Evolutionary conservation across 1,284 basidiomycete genomes (phyloP), one percentile per base, ranked within the genome.

Genomic region (Anthracocystis setariae): DNA sequence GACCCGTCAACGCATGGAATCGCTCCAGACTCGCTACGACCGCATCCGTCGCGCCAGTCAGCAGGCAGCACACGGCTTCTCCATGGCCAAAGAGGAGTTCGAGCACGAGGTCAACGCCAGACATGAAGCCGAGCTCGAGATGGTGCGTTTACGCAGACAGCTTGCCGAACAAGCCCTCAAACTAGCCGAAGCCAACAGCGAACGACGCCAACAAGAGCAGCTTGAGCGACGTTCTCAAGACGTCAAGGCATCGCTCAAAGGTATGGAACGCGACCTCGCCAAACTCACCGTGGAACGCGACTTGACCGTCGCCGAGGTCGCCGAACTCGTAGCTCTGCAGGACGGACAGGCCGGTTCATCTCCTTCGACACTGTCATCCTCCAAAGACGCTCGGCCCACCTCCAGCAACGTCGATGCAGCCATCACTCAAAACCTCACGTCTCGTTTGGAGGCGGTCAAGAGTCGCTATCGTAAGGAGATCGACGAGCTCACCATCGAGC

Each of bases 81-180:
- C 90, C 0, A 91, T 94, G 39, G 94, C 95, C 2, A 91, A 93
- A 71, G 90, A 91, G 51, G 94, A 98, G 82, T 97, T 94, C 80
- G 93, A 96, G 82, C 89, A 88, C 57, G 94, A 98, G 83, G 87
- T 93, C 44, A 89, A 91, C 54, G 89, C 90, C 27, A 88, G 94
- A 20, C 88, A 91, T 21, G 94, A 96, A 70, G 92, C 92, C 2
- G 94, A 98, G 84, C 89, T 91, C 0, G 93, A 96, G 84, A 91
- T 97, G 69, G 90, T 90, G 17, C 88, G 91, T 47, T 85, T 98
- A 35, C 87, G 92, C 43, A 88, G 92, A 25, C 87, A 94, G 62
- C 86, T 98, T 15, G 92, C 93, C 54, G 92, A 93, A 5, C 94
- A 98, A 83, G 92, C 90, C 7, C 91, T 90, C 15, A 88, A 91